Evolutionary conservation across 129 eudicot species (phyloP), one percentile per base, ranked within the genome.

Genomic region (Flaveria ramosissima): DNA sequence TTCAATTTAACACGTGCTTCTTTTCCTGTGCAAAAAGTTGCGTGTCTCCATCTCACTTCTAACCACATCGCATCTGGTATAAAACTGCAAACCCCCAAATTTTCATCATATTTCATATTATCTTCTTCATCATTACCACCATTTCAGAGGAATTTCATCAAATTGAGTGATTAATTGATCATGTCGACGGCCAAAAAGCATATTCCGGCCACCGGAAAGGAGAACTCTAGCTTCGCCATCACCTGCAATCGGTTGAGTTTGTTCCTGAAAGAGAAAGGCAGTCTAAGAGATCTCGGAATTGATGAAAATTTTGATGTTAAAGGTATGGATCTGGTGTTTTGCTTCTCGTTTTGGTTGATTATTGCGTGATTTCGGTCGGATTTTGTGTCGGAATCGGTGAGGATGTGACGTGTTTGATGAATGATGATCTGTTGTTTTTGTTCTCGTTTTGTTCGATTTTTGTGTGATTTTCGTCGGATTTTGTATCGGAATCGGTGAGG

Each of bases 261-360:
- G 72, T 84, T 50, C 65, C 70, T 89, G 12, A 89, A 86, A 78
- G 88, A 82, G 70, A 89, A 77, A 73, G 86, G 93, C 53, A 75
- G 77, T 61, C 63, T 89, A 14, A 75, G 48, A 70, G 72, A 85
- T 72, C 72, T 81, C 42, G 81, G 57, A 64, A 78, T 85, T 45
- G 72, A 57, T 66, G 83, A 73, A 24, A 78, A 85, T 26, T 36
- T 81, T 26, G 83, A 85, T 15, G 23, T 61, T 20, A 64, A 27
- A 47, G 83, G 89, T 85, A 80, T 1, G 3, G 2, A 13, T 36
- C 41, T 36, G 41, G 6, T 36, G 7, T 10, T 27, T 45, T 23
- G 52, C 30, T n/a, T 23, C 47, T 9, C 23, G 13, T 30, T 63
- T 45, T 3, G 13, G 43, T 53, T 10, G 5, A 3, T 20, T 21